phyloP scores from a whole-genome alignment of 257 asterid species.

The Solanum sejunctum region DNA sequence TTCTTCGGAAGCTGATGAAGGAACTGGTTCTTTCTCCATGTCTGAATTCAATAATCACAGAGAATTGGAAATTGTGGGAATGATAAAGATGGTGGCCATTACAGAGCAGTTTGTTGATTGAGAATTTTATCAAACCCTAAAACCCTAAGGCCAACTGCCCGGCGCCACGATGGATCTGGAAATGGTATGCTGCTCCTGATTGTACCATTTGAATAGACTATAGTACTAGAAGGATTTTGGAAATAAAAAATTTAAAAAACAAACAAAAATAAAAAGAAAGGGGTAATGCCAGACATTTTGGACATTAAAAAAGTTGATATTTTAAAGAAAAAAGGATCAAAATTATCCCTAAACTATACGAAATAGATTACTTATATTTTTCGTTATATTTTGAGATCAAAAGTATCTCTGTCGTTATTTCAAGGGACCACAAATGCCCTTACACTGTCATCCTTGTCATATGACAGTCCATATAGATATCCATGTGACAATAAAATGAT shows the following conservation, averaged over 20 bases:
- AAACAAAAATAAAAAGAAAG: not conserved
- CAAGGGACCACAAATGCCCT: no score
- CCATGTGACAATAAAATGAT: no score
- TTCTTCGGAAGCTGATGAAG: slow-evolving; percentile 12
- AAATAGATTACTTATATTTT: no score
- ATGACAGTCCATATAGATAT: no score
- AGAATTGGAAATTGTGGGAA: not conserved
- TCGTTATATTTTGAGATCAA: no score
- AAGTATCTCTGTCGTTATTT: no score
- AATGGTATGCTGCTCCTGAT: not conserved
- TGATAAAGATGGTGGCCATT: not conserved
- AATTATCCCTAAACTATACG: no score
- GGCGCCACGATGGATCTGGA: not conserved
- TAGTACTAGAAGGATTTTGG: not conserved
- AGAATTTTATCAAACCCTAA: slow-evolving; percentile 8
- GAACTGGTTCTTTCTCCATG: slow-evolving; percentile 20
- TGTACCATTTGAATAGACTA: not conserved
- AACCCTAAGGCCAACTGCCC: slow-evolving; percentile 30
- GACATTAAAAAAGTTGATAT: not conserved
- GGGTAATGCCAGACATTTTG: not conserved
- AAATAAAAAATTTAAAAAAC: not conserved
- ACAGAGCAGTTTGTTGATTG: not conserved
- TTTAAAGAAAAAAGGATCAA: no score
- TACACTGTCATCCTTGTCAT: no score
- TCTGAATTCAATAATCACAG: not conserved